Conservation (phyloP, 257 asterid species). For the Solanum commersonii region DNA sequence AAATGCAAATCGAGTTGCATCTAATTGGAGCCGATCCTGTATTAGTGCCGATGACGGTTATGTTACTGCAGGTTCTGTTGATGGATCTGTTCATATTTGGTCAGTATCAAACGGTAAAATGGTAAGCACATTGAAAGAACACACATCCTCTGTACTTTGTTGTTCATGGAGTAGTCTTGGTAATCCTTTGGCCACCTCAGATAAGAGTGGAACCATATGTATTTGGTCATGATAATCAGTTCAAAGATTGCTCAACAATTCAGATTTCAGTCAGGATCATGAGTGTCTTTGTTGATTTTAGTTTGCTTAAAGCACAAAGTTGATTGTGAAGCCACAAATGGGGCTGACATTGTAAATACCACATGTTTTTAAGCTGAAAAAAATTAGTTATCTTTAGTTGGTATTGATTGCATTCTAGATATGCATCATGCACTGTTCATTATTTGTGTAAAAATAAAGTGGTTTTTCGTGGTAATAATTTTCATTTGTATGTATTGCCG, state of each 20-base stretch:
- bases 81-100: slow-evolving; percentile 86
- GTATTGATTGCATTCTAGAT: background rate
- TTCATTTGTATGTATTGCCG: background rate
- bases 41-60: slow-evolving; percentile 77
- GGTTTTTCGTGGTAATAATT: background rate
- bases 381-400: background rate
- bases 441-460: background rate
- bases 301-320: background rate
- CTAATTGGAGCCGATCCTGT: slow-evolving; percentile 92
- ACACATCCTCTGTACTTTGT: slow-evolving; percentile 54
- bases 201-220: slow-evolving; percentile 67
- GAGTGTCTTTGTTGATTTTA: background rate
- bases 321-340: background rate
- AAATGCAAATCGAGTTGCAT: slow-evolving; percentile 53
- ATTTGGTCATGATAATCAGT: slow-evolving; percentile 35
- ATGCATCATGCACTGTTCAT: background rate
- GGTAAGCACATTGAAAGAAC: slow-evolving; percentile 79
- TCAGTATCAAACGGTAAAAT: slow-evolving; percentile 47
- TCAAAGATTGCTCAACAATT: background rate
- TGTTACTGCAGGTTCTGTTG: slow-evolving; percentile 82
- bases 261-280: background rate
- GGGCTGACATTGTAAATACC: background rate
- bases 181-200: slow-evolving; percentile 72
- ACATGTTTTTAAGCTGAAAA: background rate
- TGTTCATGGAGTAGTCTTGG: slow-evolving; percentile 88